Conservation (phyloP, 805 yeast species). For the Zygosaccharomyces bisporus region DNA sequence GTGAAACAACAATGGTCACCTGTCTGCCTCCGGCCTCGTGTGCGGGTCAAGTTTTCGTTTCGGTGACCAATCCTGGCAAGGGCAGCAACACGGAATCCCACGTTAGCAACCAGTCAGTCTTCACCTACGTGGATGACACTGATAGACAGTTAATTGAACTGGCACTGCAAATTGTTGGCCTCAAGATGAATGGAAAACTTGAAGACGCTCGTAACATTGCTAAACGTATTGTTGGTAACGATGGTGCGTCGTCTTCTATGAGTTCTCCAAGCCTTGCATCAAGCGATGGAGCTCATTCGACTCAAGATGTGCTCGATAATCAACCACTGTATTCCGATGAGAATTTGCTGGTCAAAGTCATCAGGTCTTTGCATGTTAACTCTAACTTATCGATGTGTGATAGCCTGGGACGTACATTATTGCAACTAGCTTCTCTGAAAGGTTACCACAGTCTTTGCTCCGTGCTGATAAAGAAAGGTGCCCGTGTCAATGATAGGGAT, state of each 20-base stretch:
- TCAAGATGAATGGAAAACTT: slow-evolving; percentile 92
- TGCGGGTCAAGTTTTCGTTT: slow-evolving; percentile 88
- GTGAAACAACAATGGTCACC: slow-evolving; percentile 88
- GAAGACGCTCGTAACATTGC: slow-evolving; percentile 96
- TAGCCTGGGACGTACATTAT: slow-evolving; percentile 76
- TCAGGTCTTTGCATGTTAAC: slow-evolving; percentile 63
- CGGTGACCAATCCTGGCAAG: slow-evolving; percentile 55
- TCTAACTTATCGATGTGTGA: slow-evolving; percentile 84
- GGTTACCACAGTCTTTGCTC: slow-evolving; percentile 62
- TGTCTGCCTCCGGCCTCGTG: slow-evolving; percentile 86
- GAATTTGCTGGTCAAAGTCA: slow-evolving; percentile 43
- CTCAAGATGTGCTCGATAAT: slow-evolving; percentile 9
- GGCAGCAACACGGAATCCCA: slow-evolving; percentile 17
- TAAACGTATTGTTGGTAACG: slow-evolving; percentile 73
- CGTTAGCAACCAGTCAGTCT: slow-evolving; percentile 43
- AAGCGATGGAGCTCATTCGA: slow-evolving; percentile 6
- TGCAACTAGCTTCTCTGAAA: slow-evolving; percentile 78
- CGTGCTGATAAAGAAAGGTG: slow-evolving; percentile 60
- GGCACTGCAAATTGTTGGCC: slow-evolving; percentile 93
- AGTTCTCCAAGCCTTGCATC: slow-evolving; percentile 19
- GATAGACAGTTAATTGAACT: slow-evolving; percentile 92
- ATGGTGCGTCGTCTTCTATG: slow-evolving; percentile 29
- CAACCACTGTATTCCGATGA: slow-evolving; percentile 35
- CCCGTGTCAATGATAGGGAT: slow-evolving; percentile 70
- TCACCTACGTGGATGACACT: slow-evolving; percentile 92